Evolutionary conservation across 208 protist species (phyloP), one percentile per base, ranked within the genome.

Genomic region (Trypanosoma theileri): DNA sequence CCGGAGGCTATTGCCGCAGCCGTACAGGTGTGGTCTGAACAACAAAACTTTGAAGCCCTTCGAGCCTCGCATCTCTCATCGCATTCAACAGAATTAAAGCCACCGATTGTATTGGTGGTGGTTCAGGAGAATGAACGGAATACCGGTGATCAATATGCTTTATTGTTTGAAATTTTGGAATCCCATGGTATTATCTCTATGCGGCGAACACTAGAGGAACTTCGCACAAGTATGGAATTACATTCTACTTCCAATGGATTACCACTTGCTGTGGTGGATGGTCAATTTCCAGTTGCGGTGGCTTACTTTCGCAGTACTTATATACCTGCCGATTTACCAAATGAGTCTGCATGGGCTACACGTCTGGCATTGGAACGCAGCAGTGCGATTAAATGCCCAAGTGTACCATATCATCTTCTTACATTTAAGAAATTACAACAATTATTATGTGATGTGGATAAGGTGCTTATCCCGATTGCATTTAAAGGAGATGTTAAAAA

Each of bases 381-480:
- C 35, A 88, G 85, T 40, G 91, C 94, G 8, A 92, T 98, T 19
- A 98, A 98, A 79, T 98, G 96, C 74, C 97, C 97, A n/a, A 94
- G 83, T 19, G 75, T 99, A 14, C 92, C 92, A 7, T 87, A 98
- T 66, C 97, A 99, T 63, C 82, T 99, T 10, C 81, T 96, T 54
- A 98, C 96, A 14, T 96, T 96, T 52, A 99, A 99, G 71, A 98
- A 98, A 69, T 69, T 99, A 24, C 96, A 99, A 79, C 94, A 98
- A 82, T 73, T 97, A 4, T 80, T 98, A 59, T 81, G 78, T 52
- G 77, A 97, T 16, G 54, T 81, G 51, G 72, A 80, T 14, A 71
- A 70, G 40, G 84, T 95, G 71, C 81, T 95, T 46, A 60, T 63
- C 10, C 84, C 86, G 12, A 64, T 92, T 51, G 74, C 84, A 45